phyloP scores from a whole-genome alignment of 331 rosid genomes.

The Arachis monticola region DNA sequence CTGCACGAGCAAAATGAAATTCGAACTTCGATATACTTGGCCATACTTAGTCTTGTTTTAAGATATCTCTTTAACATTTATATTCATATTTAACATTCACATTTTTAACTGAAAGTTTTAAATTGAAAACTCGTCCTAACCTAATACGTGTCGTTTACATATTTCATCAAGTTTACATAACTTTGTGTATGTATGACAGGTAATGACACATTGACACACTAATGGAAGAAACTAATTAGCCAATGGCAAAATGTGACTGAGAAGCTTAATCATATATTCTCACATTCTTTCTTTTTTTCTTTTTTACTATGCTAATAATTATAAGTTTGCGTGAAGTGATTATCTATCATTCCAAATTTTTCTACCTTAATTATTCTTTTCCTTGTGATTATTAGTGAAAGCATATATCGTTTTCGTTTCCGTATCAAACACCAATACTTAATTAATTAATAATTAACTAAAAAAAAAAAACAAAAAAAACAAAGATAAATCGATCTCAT shows the following conservation, averaged over 20 bases:
- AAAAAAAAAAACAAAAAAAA: neutral
- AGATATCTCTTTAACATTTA: too few relatives aligned
- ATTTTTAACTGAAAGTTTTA: neutral
- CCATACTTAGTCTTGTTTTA: too few relatives aligned
- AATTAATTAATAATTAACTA: too few relatives aligned
- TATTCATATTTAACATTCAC: neutral
- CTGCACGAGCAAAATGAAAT: too few relatives aligned
- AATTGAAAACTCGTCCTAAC: neutral
- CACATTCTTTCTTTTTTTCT: neutral
- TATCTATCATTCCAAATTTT: neutral
- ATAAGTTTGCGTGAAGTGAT: neutral
- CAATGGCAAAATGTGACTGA: neutral
- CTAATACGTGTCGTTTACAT: neutral
- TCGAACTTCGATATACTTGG: too few relatives aligned
- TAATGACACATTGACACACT: too few relatives aligned
- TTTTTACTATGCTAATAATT: neutral
- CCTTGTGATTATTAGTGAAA: too few relatives aligned
- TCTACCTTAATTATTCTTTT: neutral
- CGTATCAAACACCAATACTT: neutral
- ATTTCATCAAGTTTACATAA: neutral
- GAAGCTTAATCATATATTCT: neutral
- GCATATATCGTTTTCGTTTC: neutral
- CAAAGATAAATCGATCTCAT: neutral
- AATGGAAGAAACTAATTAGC: neutral
- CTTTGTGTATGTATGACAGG: neutral